These are phyloP conservation scores for Alloascoidea africana DNA, from an alignment of 805 yeast genomes.

Conservation along the genomic window DNA sequence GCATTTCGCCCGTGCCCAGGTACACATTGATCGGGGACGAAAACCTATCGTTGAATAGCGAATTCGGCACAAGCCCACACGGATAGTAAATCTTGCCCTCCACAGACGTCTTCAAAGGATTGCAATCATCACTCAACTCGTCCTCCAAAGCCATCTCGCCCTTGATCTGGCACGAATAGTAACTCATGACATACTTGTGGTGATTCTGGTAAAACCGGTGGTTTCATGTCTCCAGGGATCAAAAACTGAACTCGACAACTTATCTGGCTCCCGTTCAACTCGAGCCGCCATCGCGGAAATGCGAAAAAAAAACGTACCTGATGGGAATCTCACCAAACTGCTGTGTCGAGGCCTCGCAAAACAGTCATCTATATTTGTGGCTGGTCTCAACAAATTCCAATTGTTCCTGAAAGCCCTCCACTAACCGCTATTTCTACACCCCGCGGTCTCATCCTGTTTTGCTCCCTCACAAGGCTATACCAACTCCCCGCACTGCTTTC, in stretches of 20 bases:
- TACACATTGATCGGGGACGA: slow-evolving; percentile 28
- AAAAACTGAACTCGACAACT: slow-evolving; percentile 62
- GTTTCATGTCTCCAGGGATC: slow-evolving; percentile 51
- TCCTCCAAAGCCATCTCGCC: slow-evolving; percentile 43
- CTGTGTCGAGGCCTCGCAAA: too few relatives aligned
- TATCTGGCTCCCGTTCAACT: too few relatives aligned
- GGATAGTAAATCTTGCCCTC: slow-evolving; percentile 32
- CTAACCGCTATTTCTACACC: too few relatives aligned
- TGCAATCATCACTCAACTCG: slow-evolving; percentile 21
- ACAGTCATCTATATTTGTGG: too few relatives aligned
- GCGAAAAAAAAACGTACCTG: too few relatives aligned
- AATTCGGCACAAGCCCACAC: slow-evolving; percentile 74
- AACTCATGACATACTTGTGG: slow-evolving; percentile 61
- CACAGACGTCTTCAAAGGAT: not conserved
- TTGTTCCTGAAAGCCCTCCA: too few relatives aligned
- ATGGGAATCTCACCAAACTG: too few relatives aligned
- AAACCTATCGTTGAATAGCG: slow-evolving; percentile 66
- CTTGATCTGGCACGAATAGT: slow-evolving; percentile 46
- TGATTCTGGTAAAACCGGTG: slow-evolving; percentile 75
- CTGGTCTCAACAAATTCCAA: too few relatives aligned
- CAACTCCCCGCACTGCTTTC: too few relatives aligned
- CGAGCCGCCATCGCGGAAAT: too few relatives aligned
- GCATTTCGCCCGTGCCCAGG: slow-evolving; percentile 19
- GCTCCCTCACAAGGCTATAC: too few relatives aligned
- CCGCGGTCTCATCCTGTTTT: too few relatives aligned